Conservation (phyloP, 495 filamentous ascomycete species). For the Aspergillus egyptiacus region DNA sequence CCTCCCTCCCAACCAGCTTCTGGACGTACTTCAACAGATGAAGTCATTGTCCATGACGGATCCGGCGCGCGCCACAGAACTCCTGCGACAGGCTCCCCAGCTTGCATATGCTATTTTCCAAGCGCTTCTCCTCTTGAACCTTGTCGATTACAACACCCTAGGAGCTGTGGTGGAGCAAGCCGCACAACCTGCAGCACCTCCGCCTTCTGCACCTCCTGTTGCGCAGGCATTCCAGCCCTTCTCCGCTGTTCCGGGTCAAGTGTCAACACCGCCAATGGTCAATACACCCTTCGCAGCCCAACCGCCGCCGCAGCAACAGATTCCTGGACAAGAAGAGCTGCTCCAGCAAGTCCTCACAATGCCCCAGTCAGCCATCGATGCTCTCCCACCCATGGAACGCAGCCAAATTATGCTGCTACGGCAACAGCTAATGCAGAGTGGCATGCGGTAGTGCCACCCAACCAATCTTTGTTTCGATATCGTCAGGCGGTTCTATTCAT, state of each 20-base stretch:
- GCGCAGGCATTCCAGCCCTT: slow-evolving; percentile 33
- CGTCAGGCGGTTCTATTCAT: slow-evolving; percentile 3
- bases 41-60: slow-evolving; percentile 77
- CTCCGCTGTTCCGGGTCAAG: slow-evolving; percentile 33
- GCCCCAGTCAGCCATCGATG: slow-evolving; percentile 68
- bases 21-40: slow-evolving; percentile 94
- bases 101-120: slow-evolving; percentile 96
- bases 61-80: slow-evolving; percentile 76
- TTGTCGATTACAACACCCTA: slow-evolving; percentile 66
- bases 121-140: slow-evolving; percentile 82
- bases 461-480: slow-evolving; percentile 1
- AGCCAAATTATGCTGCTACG: slow-evolving; percentile 70
- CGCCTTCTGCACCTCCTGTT: slow-evolving; percentile 29
- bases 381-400: slow-evolving; percentile 63
- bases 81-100: slow-evolving; percentile 85
- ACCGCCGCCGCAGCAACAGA: slow-evolving; percentile 35
- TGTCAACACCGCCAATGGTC: slow-evolving; percentile 54
- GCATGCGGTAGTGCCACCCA: slow-evolving; percentile 28
- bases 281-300: slow-evolving; percentile 51
- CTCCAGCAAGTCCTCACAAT: slow-evolving; percentile 71
- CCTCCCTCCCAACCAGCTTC: slow-evolving; percentile 79
- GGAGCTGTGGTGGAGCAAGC: slow-evolving; percentile 53
- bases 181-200: slow-evolving; percentile 31
- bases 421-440: slow-evolving; percentile 47
- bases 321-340: slow-evolving; percentile 56